Percentiles rank a stretch among this genome's conserved stretches.
phyloP scores from a whole-genome alignment of 345 rosid genomes.

The Salix arbutifolia region DNA sequence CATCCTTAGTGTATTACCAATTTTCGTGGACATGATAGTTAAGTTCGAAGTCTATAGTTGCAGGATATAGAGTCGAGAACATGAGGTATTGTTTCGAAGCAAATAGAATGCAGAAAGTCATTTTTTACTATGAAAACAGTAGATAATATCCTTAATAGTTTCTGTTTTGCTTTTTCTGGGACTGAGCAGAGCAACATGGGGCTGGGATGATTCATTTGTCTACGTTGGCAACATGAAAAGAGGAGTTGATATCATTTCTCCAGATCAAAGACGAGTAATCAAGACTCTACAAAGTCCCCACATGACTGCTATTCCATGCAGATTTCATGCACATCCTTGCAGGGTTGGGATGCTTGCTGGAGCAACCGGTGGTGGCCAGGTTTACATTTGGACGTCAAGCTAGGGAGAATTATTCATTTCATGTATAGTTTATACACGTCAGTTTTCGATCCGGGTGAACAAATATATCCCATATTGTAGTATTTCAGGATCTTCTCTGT shows the following conservation, averaged over 20 bases:
- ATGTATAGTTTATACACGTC: neutral
- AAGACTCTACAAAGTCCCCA: constrained; percentile 41
- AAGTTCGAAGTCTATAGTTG: neutral
- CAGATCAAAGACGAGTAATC: constrained; percentile 24
- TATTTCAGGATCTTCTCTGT: neutral
- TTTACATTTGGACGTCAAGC: constrained; percentile 56
- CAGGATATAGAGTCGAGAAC: neutral
- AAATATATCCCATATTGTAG: neutral
- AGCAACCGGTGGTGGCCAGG: constrained; percentile 64
- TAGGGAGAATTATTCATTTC: neutral
- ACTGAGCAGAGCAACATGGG: constrained; percentile 66
- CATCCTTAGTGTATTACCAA: neutral
- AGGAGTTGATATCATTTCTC: constrained; percentile 66
- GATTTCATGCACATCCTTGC: constrained; percentile 65
- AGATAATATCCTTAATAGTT: neutral
- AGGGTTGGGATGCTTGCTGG: constrained; percentile 66
- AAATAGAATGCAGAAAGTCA: neutral
- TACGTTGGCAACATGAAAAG: constrained; percentile 56
- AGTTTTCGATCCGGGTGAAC: neutral
- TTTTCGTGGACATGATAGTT: too few species aligned
- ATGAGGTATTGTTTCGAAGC: neutral
- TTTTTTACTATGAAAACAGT: neutral
- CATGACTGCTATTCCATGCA: constrained; percentile 60
- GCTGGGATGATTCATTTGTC: constrained; percentile 80
- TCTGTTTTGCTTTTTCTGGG: neutral